Evolutionary conservation across 192 early-diverging fungal genomes (phyloP).

Genomic region (Backusella tuberculispora): DNA sequence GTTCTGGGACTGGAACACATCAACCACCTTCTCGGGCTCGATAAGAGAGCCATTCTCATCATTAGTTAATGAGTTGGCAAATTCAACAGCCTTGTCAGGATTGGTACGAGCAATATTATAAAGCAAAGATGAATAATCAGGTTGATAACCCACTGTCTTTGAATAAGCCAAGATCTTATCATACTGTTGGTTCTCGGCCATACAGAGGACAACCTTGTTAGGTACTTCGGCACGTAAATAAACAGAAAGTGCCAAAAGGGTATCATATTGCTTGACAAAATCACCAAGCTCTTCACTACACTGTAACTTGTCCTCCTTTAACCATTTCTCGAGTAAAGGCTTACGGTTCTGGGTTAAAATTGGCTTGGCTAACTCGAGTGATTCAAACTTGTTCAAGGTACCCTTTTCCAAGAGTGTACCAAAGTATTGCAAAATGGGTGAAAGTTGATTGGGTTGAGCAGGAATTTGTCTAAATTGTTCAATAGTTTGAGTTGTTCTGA

Average conservation of each 20-base stretch:
- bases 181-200: slow-evolving; percentile 95
- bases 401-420: slow-evolving; percentile 93
- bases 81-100: slow-evolving; percentile 93
- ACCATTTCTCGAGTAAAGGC: slow-evolving; percentile 95
- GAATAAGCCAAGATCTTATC: slow-evolving; percentile 96
- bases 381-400: slow-evolving; percentile 93
- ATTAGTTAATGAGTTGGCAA: slow-evolving; percentile 86
- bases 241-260: slow-evolving; percentile 89
- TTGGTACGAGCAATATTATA: slow-evolving; percentile 90
- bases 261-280: slow-evolving; percentile 90
- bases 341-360: slow-evolving; percentile 91
- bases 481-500: slow-evolving; percentile 93
- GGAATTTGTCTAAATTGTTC: slow-evolving; percentile 90
- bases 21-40: slow-evolving; percentile 84
- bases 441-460: slow-evolving; percentile 74
- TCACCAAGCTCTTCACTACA: slow-evolving; percentile 99
- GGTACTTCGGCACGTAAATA: slow-evolving; percentile 95
- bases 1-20: slow-evolving; percentile 90
- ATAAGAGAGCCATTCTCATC: slow-evolving; percentile 84
- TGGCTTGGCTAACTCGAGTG: slow-evolving; percentile 89
- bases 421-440: slow-evolving; percentile 98
- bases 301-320: slow-evolving; percentile 98
- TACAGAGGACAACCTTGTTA: slow-evolving; percentile 93
- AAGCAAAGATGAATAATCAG: slow-evolving; percentile 90
- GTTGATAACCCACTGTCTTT: slow-evolving; percentile 90